phyloP scores from a whole-genome alignment of 2,329 filamentous ascomycete species.

The Teratosphaeria destructans region DNA sequence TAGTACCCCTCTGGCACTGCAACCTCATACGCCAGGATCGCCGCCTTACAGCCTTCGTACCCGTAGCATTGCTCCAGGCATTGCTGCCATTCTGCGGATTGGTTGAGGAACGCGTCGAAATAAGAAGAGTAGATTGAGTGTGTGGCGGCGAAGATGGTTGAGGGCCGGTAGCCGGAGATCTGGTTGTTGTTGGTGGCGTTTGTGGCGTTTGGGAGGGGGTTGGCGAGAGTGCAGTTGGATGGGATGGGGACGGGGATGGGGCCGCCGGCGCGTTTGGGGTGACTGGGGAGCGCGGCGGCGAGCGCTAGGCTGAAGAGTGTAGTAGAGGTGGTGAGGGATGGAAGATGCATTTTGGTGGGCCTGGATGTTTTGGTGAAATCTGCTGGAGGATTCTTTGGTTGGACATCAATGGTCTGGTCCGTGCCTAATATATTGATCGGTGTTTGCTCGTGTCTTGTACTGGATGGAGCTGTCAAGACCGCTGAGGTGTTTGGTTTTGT shows the following conservation, averaged over 20 bases:
- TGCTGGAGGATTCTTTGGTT: neutral
- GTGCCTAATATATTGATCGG: neutral
- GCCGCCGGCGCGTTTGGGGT: constrained; percentile 25
- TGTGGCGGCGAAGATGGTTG: constrained; percentile 14
- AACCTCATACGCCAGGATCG: constrained; percentile 29
- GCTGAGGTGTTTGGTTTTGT: neutral
- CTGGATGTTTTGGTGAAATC: neutral
- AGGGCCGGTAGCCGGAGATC: constrained; percentile 18
- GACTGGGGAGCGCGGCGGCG: neutral
- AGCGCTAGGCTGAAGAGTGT: neutral
- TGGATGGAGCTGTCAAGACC: neutral
- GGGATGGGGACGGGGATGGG: constrained; percentile 26
- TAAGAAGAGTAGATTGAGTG: constrained; percentile 27
- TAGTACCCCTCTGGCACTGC: constrained; percentile 25
- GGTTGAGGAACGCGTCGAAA: constrained; percentile 9
- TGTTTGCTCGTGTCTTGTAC: neutral
- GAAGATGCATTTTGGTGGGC: constrained; percentile 1
- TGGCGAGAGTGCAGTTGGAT: constrained; percentile 25
- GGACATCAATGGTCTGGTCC: neutral
- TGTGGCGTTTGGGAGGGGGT: constrained; percentile 16
- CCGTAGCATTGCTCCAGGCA: constrained; percentile 34
- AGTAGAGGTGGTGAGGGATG: neutral
- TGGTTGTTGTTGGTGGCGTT: constrained; percentile 7
- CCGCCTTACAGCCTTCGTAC: constrained; percentile 26
- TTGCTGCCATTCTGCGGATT: constrained; percentile 15